Base-by-base conservation (phyloP, 2,329 filamentous ascomycete genomes). In the Plenodomus biglobosus region DNA sequence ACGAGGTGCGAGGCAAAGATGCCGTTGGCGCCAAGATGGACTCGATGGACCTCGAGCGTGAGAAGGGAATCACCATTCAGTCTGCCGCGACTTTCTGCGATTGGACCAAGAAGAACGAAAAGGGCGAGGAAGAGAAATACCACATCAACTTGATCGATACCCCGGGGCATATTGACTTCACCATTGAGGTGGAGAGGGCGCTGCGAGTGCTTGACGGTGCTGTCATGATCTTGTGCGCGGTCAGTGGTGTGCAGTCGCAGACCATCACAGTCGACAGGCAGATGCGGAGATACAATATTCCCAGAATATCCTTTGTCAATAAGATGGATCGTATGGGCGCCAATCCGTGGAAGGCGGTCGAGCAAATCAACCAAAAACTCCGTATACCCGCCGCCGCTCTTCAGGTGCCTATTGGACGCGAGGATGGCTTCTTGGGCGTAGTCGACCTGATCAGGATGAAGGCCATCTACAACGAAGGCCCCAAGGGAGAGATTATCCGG, bases 281-380 rank as follows among this genome's bases (percentile, higher is more conserved):
- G 78, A 99, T 99, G 94, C 90, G 91, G 78, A 86, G 94, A 61
- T 99, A 99, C 80, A 92, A 97, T 69, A 86, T 99, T 55, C 94
- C 94, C 52, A 84, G 94, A 63, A 86, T 99, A 72, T 95, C 89
- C 45, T 99, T 99, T 68, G 85, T 99, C 71, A 99, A 99, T 80
- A 99, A 99, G 81, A 97, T 99, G 92, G 94, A 99, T 70, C 87
- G 94, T 58, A 96, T 96, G 88, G 94, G 94, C 51, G 90, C 94
- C 57, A 97, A 99, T 71, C 94, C 94, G 8, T 99, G 92, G 85
- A 96, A 95, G 76, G 92, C 91, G 8, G 85, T 99, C 48, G 92
- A 99, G 35, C 92, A 96, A 76, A 97, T 99, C 80, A 96, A 96
- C 77, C 83, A 86, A 65, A 99, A 99, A 77, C 83, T 99, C 55